Percentiles rank a stretch among this genome's conserved stretches.
Evolutionary conservation across 2,329 filamentous ascomycete genomes (phyloP).

Genomic region (Phaeosphaeriaceae sp.): DNA sequence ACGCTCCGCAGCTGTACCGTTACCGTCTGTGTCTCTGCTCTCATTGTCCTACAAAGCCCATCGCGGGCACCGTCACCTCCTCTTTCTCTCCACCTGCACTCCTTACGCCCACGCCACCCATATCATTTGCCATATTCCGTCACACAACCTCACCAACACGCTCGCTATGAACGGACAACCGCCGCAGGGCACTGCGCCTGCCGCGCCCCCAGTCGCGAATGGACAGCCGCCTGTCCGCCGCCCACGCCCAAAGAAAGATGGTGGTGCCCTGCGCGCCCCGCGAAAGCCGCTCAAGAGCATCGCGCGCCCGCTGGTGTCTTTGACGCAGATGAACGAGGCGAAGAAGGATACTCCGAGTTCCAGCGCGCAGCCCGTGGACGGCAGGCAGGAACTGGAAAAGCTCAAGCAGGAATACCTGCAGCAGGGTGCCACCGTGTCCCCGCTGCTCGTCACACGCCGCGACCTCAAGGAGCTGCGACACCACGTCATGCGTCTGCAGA

Average conservation of each 20-base stretch:
- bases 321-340: conserved; percentile 42
- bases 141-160: conserved; percentile 3
- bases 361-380: conserved; percentile 11
- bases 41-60: conserved; percentile 10
- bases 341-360: conserved; percentile 16
- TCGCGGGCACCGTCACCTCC: conserved; percentile 18
- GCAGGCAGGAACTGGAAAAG: conserved; percentile 24
- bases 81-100: conserved; percentile 25
- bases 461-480: conserved; percentile 80
- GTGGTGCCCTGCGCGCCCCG: conserved; percentile 42
- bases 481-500: conserved; percentile 83
- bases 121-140: conserved; percentile 18
- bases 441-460: conserved; percentile 83
- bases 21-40: background rate
- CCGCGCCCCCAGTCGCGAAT: conserved; percentile 40
- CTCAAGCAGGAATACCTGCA: conserved; percentile 36
- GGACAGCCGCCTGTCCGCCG: conserved; percentile 39
- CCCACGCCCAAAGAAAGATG: conserved; percentile 44
- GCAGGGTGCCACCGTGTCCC: conserved; percentile 48
- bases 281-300: conserved; percentile 44
- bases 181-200: conserved; percentile 24
- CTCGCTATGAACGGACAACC: conserved; percentile 27
- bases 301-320: conserved; percentile 38
- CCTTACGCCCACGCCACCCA: conserved; percentile 31
- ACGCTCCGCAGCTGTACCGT: conserved; percentile 12